Evolutionary conservation across 2,329 filamentous ascomycete species (phyloP).

Genomic region (Fusarium aywerte): DNA sequence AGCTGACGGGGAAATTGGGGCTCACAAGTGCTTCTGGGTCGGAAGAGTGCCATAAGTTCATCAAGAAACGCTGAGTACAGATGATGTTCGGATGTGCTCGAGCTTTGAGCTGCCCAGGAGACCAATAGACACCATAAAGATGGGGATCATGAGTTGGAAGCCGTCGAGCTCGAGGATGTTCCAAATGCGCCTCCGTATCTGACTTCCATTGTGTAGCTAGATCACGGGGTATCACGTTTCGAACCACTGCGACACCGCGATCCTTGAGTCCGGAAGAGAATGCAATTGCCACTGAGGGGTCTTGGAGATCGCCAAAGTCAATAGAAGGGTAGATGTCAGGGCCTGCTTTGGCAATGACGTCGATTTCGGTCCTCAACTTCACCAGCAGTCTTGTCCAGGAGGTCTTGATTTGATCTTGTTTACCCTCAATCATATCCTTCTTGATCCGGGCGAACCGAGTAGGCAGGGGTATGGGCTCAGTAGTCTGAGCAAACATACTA

Average conservation of each 20-base stretch:
- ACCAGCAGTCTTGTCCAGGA: conserved; percentile 56
- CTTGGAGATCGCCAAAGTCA: conserved; percentile 53
- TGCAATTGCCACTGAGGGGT: conserved; percentile 37
- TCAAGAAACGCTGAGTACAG: conserved; percentile 59
- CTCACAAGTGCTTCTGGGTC: conserved; percentile 58
- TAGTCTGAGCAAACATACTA: conserved; percentile 44
- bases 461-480: conserved; percentile 51
- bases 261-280: conserved; percentile 47
- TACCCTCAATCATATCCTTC: conserved; percentile 51
- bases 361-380: conserved; percentile 53
- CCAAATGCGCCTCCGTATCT: conserved; percentile 63
- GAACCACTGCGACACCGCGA: conserved; percentile 49
- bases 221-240: conserved; percentile 47
- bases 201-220: conserved; percentile 58
- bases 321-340: conserved; percentile 56
- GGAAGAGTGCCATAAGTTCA: conserved; percentile 49
- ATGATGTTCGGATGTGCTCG: conserved; percentile 55
- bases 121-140: conserved; percentile 55
- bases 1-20: conserved; percentile 62
- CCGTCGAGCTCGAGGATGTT: conserved; percentile 55
- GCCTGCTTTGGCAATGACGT: conserved; percentile 47
- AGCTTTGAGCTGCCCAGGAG: conserved; percentile 54
- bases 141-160: conserved; percentile 50
- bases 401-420: conserved; percentile 50
- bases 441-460: conserved; percentile 56